Evolutionary conservation across 306 rosid genomes (phyloP).

Genomic region (Casuarina equisetifolia): DNA sequence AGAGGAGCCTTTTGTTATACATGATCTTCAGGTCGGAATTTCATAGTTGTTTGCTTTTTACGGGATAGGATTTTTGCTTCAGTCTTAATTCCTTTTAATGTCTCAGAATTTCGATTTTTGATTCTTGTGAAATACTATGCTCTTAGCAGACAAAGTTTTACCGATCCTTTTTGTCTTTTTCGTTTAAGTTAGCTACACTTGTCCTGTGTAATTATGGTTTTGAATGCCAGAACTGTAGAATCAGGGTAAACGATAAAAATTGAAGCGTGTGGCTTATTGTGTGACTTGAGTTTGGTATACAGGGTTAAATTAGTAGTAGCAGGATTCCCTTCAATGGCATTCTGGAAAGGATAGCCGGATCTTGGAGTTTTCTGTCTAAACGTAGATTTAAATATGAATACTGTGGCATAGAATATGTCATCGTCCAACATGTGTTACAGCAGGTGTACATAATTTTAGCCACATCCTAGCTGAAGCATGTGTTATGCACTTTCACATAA

Average conservation of each 20-base stretch:
- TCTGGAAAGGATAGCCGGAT: background rate
- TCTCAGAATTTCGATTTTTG: background rate
- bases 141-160: background rate
- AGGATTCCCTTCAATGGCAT: background rate
- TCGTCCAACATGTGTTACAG: background rate
- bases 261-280: background rate
- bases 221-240: background rate
- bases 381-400: background rate
- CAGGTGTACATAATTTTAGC: background rate
- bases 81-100: background rate
- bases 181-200: background rate
- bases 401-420: too few relatives aligned
- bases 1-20: slow-evolving; percentile 70
- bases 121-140: background rate
- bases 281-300: background rate
- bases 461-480: background rate
- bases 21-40: slow-evolving; percentile 64
- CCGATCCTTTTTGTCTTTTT: background rate
- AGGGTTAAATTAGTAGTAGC: background rate
- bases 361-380: background rate
- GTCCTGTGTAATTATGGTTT: background rate
- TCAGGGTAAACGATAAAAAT: background rate
- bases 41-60: slow-evolving; percentile 8
- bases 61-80: background rate
- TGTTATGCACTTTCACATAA: background rate